Percentiles rank a stretch among this genome's conserved stretches.
phyloP scores from a whole-genome alignment of 345 rosid genomes.

The Arabidopsis arenosa region DNA sequence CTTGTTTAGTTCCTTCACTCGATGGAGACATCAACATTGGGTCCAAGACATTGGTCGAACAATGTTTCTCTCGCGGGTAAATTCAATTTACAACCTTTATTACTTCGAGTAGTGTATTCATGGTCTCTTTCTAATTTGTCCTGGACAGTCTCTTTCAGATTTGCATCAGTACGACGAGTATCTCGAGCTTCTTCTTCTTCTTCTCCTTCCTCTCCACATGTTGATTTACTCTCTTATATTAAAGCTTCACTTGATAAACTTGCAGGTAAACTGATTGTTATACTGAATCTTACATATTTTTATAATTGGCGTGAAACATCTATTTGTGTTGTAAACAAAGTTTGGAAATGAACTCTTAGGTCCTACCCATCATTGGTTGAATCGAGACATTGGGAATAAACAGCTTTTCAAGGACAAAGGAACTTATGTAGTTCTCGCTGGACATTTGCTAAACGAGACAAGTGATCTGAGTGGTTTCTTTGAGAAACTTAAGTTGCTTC shows the following conservation, averaged over 20 bases:
- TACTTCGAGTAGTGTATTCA: not conserved
- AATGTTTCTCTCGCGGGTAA: slow-evolving; percentile 48
- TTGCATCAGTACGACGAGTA: slow-evolving; percentile 53
- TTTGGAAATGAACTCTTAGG: slow-evolving; percentile 52
- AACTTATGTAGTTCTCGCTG: slow-evolving; percentile 60
- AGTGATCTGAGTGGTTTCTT: slow-evolving; percentile 46
- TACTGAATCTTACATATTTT: not conserved
- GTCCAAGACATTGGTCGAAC: slow-evolving; percentile 29
- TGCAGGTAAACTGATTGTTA: slow-evolving; percentile 55
- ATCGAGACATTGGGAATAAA: slow-evolving; percentile 50
- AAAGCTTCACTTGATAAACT: slow-evolving; percentile 54
- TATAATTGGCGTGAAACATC: not conserved
- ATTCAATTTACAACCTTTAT: not conserved
- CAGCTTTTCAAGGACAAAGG: slow-evolving; percentile 55
- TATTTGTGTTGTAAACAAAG: slow-evolving; percentile 8
- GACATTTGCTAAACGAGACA: slow-evolving; percentile 52
- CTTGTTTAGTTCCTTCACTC: slow-evolving; percentile 38
- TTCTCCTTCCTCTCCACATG: slow-evolving; percentile 36
- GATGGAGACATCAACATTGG: slow-evolving; percentile 17
- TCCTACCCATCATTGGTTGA: slow-evolving; percentile 76
- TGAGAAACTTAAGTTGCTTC: slow-evolving; percentile 72
- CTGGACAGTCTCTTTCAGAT: slow-evolving; percentile 58
- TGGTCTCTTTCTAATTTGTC: slow-evolving; percentile 48
- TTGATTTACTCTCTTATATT: slow-evolving; percentile 55
- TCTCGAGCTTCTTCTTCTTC: slow-evolving; percentile 42